Conservation (phyloP, 2,329 filamentous ascomycete species). For the Alternaria incomplexa region DNA sequence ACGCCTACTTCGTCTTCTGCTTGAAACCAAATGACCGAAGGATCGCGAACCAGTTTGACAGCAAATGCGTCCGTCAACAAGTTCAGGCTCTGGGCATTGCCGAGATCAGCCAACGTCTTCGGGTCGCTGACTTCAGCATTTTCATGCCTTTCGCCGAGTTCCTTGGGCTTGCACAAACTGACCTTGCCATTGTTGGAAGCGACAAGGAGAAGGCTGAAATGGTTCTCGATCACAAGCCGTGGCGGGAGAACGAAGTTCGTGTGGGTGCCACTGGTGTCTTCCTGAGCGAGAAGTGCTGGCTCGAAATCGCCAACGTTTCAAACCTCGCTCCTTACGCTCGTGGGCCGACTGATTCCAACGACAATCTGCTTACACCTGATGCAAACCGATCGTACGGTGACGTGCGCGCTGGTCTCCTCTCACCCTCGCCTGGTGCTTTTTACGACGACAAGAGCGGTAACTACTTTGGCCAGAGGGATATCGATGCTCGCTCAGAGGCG, state of each 20-base stretch:
- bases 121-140: constrained; percentile 92
- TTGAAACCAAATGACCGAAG: constrained; percentile 95
- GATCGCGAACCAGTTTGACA: constrained; percentile 98
- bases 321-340: constrained; percentile 60
- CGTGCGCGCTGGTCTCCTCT: constrained; percentile 62
- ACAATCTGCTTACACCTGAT: constrained; percentile 64
- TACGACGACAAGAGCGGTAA: constrained; percentile 77
- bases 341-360: constrained; percentile 41
- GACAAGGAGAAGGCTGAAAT: constrained; percentile 91
- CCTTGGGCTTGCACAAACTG: constrained; percentile 82
- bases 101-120: constrained; percentile 91
- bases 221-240: constrained; percentile 89
- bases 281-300: constrained; percentile 93
- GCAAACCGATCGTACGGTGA: constrained; percentile 62
- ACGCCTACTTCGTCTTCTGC: constrained; percentile 96
- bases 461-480: constrained; percentile 81
- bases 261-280: constrained; percentile 94
- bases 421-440: constrained; percentile 65
- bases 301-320: constrained; percentile 78
- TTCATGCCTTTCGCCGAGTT: constrained; percentile 98
- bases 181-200: constrained; percentile 85
- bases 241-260: constrained; percentile 89
- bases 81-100: constrained; percentile 95
- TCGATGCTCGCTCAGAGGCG: constrained; percentile 88
- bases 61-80: constrained; percentile 94